phyloP scores from a whole-genome alignment of 2,329 filamentous ascomycete species.

The Xylaria multiplex region DNA sequence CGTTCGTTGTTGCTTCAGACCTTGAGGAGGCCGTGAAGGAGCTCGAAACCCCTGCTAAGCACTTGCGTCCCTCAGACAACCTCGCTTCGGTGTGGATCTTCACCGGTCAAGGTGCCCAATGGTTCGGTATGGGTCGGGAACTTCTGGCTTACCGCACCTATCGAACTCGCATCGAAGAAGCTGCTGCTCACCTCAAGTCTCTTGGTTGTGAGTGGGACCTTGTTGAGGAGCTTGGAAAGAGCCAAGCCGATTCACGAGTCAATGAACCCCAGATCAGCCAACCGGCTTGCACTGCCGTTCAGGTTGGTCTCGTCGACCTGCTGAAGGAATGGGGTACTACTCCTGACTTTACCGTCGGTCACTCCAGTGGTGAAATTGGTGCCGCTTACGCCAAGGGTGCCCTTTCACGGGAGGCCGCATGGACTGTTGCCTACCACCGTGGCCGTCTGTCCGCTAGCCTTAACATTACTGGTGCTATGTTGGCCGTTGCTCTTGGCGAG shows the following conservation, averaged over 20 bases:
- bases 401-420: slow-evolving; percentile 48
- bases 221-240: slow-evolving; percentile 42
- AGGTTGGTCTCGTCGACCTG: slow-evolving; percentile 45
- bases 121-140: slow-evolving; percentile 48
- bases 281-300: slow-evolving; percentile 45
- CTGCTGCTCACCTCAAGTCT: slow-evolving; percentile 42
- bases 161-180: slow-evolving; percentile 43
- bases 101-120: slow-evolving; percentile 48
- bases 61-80: slow-evolving; percentile 39
- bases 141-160: slow-evolving; percentile 45
- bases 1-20: slow-evolving; percentile 43
- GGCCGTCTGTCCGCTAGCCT: slow-evolving; percentile 45
- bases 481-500: slow-evolving; percentile 45
- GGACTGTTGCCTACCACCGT: slow-evolving; percentile 47
- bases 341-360: slow-evolving; percentile 51
- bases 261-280: slow-evolving; percentile 48
- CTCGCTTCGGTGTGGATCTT: slow-evolving; percentile 44
- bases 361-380: slow-evolving; percentile 55
- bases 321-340: slow-evolving; percentile 47
- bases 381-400: slow-evolving; percentile 55
- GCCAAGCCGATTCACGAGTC: slow-evolving; percentile 41
- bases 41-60: slow-evolving; percentile 41
- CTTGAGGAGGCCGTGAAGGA: slow-evolving; percentile 40
- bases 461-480: slow-evolving; percentile 44
- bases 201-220: slow-evolving; percentile 45